Evolutionary conservation across 1,284 basidiomycete genomes (phyloP).

Genomic region (Boletus sp.): DNA sequence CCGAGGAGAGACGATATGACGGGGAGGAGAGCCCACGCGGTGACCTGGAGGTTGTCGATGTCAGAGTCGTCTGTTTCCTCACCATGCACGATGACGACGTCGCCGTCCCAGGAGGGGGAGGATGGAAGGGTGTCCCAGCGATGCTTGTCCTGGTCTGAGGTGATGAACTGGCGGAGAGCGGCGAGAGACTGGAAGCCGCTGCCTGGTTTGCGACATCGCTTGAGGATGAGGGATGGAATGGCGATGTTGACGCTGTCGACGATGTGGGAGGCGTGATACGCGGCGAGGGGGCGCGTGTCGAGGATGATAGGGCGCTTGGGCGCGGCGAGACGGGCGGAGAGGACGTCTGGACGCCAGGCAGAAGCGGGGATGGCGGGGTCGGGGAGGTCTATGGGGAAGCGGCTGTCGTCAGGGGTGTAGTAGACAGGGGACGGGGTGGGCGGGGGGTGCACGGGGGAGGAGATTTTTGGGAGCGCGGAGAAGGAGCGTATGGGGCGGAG

Average conservation of each 20-base stretch:
- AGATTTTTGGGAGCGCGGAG: constrained; percentile 43
- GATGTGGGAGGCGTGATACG: constrained; percentile 64
- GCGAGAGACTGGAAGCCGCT: constrained; percentile 63
- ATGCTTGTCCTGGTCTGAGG: constrained; percentile 66
- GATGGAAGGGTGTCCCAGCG: constrained; percentile 56
- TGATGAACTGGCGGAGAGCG: constrained; percentile 72
- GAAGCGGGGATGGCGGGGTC: constrained; percentile 16
- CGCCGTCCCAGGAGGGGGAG: constrained; percentile 63
- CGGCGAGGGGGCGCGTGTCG: constrained; percentile 71
- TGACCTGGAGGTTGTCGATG: constrained; percentile 50
- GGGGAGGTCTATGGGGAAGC: constrained; percentile 2
- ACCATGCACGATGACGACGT: constrained; percentile 66
- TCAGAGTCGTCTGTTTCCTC: constrained; percentile 70
- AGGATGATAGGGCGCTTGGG: constrained; percentile 66
- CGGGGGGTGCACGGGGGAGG: background rate
- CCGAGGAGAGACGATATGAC: constrained; percentile 56
- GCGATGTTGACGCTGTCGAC: constrained; percentile 73
- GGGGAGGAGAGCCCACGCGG: constrained; percentile 65
- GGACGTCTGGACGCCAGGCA: constrained; percentile 44
- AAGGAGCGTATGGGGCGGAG: constrained; percentile 69
- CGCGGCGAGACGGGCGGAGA: constrained; percentile 51
- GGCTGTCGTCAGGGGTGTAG: constrained; percentile 54
- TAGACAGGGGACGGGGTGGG: constrained; percentile 51
- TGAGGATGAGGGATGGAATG: constrained; percentile 83
- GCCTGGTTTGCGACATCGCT: constrained; percentile 71